Evolutionary conservation across 2,329 filamentous ascomycete species (phyloP).

Genomic region (Exserohilum turcica): DNA sequence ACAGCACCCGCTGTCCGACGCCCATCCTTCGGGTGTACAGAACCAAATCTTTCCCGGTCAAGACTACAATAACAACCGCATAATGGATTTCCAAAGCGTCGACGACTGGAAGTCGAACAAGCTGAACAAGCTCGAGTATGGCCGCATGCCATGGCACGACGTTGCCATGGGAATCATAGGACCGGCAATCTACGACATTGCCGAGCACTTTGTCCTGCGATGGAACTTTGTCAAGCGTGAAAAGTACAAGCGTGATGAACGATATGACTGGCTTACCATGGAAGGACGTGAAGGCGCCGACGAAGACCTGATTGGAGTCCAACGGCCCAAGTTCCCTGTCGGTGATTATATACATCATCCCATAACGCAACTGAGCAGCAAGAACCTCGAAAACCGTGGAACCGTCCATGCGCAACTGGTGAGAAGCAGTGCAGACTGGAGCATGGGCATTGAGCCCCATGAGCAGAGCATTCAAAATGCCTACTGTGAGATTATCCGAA

Average conservation of each 20-base stretch:
- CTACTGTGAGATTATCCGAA: slow-evolving; percentile 81
- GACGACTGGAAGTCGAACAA: slow-evolving; percentile 93
- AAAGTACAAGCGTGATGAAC: slow-evolving; percentile 89
- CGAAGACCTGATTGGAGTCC: slow-evolving; percentile 86
- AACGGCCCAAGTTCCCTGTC: slow-evolving; percentile 85
- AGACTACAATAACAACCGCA: slow-evolving; percentile 96
- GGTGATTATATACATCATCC: slow-evolving; percentile 88
- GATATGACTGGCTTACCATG: slow-evolving; percentile 84
- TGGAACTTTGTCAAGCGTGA: slow-evolving; percentile 98
- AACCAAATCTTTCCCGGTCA: slow-evolving; percentile 93
- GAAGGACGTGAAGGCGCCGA: slow-evolving; percentile 76
- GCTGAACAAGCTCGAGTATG: slow-evolving; percentile 85
- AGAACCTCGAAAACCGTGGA: slow-evolving; percentile 65
- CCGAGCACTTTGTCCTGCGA: slow-evolving; percentile 89
- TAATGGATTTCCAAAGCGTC: slow-evolving; percentile 94
- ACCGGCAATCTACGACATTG: slow-evolving; percentile 89
- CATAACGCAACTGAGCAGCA: slow-evolving; percentile 68
- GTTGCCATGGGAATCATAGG: slow-evolving; percentile 91
- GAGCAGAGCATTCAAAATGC: slow-evolving; percentile 89
- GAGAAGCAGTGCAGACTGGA: slow-evolving; percentile 93
- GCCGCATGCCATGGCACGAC: slow-evolving; percentile 98
- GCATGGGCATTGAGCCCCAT: slow-evolving; percentile 76
- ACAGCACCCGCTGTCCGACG: slow-evolving; percentile 83
- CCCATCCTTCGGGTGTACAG: slow-evolving; percentile 80
- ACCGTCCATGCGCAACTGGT: slow-evolving; percentile 82